Conservation (phyloP, 306 rosid species). For the Cucurbita argyrosperma region DNA sequence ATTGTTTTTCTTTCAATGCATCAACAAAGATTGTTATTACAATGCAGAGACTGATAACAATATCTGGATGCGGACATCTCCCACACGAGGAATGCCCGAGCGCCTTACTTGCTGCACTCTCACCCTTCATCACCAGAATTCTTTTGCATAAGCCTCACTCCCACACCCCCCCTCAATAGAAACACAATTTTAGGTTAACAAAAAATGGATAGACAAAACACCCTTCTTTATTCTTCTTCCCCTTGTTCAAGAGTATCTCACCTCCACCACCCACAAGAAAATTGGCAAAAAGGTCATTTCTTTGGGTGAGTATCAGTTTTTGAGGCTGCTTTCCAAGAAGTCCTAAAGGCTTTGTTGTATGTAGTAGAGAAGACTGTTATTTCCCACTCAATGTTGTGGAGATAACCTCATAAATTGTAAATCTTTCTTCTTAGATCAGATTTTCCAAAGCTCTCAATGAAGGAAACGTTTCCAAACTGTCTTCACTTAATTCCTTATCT, state of each 20-base stretch:
- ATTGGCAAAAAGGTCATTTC: neutral
- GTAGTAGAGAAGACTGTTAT: neutral
- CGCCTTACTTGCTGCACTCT: constrained; percentile 70
- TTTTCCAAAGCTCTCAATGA: neutral
- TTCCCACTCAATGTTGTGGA: constrained; percentile 1
- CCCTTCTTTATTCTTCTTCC: too few species aligned
- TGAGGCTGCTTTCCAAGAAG: neutral
- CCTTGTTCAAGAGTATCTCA: neutral
- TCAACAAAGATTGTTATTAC: neutral
- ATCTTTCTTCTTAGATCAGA: neutral
- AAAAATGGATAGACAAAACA: neutral
- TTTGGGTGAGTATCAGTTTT: neutral
- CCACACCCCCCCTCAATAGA: constrained; percentile 27
- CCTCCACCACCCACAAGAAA: neutral
- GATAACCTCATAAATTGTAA: neutral
- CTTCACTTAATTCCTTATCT: neutral
- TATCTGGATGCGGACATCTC: constrained; percentile 91
- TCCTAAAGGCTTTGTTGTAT: neutral
- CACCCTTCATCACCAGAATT: constrained; percentile 63
- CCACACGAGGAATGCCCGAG: constrained; percentile 97
- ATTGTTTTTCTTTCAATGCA: too few species aligned
- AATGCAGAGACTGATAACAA: constrained; percentile 69
- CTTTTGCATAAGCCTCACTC: constrained; percentile 23
- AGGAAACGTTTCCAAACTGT: neutral
- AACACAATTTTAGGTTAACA: neutral